Percentiles rank a stretch among this genome's conserved stretches.
Evolutionary conservation across 768 basidiomycete species (phyloP).

Genomic region (Phylloporus arenicola): DNA sequence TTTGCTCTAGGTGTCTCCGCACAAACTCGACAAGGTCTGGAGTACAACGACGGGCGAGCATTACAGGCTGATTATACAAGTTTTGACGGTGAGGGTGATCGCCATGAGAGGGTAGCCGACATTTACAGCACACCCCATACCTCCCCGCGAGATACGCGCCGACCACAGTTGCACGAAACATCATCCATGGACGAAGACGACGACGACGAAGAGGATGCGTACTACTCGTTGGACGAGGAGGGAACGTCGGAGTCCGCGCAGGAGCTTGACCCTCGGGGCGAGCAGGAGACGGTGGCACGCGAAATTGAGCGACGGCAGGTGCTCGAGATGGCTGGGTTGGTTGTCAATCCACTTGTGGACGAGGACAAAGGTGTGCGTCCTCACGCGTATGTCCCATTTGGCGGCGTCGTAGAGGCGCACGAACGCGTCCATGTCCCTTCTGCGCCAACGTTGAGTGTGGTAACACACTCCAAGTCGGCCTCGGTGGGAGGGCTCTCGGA

Average conservation of each 20-base stretch:
- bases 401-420: neutral
- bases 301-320: constrained; percentile 76
- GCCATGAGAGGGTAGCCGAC: constrained; percentile 9
- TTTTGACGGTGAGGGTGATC: constrained; percentile 4
- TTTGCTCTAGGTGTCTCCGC: neutral
- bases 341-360: constrained; percentile 44
- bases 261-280: constrained; percentile 18
- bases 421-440: neutral
- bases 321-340: constrained; percentile 83
- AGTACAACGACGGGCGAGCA: neutral
- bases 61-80: neutral
- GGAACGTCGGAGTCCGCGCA: constrained; percentile 11
- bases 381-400: constrained; percentile 27
- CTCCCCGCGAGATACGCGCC: constrained; percentile 16
- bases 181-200: constrained; percentile 21
- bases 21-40: neutral
- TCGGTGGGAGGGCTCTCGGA: constrained; percentile 40
- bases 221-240: constrained; percentile 27
- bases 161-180: constrained; percentile 8
- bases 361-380: neutral
- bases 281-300: constrained; percentile 49
- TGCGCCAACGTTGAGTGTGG: neutral
- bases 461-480: constrained; percentile 6
- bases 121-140: constrained; percentile 22
- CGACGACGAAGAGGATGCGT: constrained; percentile 32